Conservation (phyloP, 768 basidiomycete species). For the Russula brevipes region DNA sequence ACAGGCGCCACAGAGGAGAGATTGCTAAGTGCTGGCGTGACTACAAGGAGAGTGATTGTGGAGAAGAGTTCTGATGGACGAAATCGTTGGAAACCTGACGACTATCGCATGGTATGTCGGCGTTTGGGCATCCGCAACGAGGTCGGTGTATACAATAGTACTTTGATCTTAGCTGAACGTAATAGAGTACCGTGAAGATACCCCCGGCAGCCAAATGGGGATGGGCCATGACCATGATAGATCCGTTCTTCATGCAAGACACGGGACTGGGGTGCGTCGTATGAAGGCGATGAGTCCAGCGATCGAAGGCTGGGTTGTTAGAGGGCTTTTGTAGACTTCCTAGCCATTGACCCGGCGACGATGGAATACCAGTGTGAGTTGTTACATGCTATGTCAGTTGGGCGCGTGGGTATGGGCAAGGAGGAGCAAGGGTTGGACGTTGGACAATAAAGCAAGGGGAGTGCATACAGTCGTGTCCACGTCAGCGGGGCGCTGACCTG, state of each 20-base stretch:
- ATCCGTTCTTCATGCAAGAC: conserved; percentile 1
- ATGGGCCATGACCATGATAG: background rate
- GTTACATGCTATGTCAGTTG: no score
- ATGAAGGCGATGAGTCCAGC: background rate
- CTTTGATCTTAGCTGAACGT: background rate
- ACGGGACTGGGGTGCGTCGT: conserved; percentile 11
- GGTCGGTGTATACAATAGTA: background rate
- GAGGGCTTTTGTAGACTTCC: no score
- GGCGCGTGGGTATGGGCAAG: no score
- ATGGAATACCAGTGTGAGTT: no score
- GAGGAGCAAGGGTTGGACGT: no score
- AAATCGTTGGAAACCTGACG: conserved; percentile 13
- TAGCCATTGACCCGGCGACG: no score
- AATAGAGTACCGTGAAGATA: background rate
- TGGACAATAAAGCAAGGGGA: no score
- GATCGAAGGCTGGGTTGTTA: background rate
- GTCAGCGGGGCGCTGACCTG: no score
- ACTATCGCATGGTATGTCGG: background rate
- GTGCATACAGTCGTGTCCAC: no score
- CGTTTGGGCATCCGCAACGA: background rate
- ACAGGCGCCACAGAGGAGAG: no score
- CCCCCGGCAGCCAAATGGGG: background rate
- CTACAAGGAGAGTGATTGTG: background rate
- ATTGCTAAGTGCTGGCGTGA: background rate
- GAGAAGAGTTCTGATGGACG: background rate